Evolutionary conservation across 176 grass and related monocot species (phyloP).

Genomic region (Puccinellia tenuiflora): DNA sequence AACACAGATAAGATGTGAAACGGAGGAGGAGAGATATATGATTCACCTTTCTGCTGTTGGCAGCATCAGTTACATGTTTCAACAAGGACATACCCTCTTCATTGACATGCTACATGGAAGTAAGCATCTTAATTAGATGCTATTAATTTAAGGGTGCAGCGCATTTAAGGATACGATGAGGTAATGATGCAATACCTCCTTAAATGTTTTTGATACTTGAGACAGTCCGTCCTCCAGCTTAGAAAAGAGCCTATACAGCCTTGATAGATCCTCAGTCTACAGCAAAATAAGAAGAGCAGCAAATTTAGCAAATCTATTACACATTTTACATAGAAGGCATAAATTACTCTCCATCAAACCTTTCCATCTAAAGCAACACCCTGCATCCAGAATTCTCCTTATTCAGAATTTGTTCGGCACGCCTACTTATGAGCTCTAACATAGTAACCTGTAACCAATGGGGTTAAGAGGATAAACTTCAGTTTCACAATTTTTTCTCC

Average conservation of each 20-base stretch:
- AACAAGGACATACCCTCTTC: conserved; percentile 50
- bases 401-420: conserved; percentile 47
- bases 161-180: background rate
- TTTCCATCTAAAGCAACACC: conserved; percentile 70
- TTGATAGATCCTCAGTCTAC: conserved; percentile 61
- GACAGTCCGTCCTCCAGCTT: conserved; percentile 42
- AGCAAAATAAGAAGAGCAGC: background rate
- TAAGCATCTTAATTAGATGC: background rate
- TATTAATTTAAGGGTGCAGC: background rate
- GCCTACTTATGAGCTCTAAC: conserved; percentile 45
- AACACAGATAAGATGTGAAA: background rate
- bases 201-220: conserved; percentile 60
- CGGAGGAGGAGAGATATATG: background rate
- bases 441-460: conserved; percentile 41
- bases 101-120: conserved; percentile 59
- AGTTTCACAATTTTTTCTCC: background rate
- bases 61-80: conserved; percentile 60
- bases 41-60: conserved; percentile 51
- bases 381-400: conserved; percentile 71
- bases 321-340: background rate
- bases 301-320: background rate
- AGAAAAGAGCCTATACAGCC: conserved; percentile 79
- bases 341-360: conserved; percentile 17
- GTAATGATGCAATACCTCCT: conserved; percentile 34
- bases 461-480: background rate